A percentile compares a stretch with the other conserved stretches of the same genome.
phyloP scores from a whole-genome alignment of 1,284 basidiomycete genomes.

The Coniferiporia weirii region DNA sequence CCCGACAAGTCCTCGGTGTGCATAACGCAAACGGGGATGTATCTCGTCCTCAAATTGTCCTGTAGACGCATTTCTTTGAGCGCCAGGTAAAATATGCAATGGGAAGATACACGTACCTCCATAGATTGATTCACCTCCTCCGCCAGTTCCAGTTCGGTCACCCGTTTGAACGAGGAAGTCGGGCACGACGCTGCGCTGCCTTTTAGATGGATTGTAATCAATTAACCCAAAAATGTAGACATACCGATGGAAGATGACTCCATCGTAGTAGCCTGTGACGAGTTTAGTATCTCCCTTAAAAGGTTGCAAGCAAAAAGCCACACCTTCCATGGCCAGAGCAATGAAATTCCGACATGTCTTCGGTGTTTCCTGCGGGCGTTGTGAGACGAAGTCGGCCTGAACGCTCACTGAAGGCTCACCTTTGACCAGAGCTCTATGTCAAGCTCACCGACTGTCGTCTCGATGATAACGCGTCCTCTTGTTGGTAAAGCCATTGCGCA shows the following conservation, averaged over 20 bases:
- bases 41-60: conserved; percentile 92
- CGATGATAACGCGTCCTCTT: conserved; percentile 80
- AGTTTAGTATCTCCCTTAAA: not conserved
- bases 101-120: conserved; percentile 53
- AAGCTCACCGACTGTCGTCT: conserved; percentile 88
- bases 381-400: not conserved
- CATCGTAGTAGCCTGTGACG: conserved; percentile 86
- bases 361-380: conserved; percentile 71
- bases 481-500: conserved; percentile 70
- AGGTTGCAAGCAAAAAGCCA: conserved; percentile 23
- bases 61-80: conserved; percentile 23
- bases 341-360: conserved; percentile 93
- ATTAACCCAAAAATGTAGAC: conserved; percentile 20
- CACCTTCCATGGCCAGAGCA: conserved; percentile 85
- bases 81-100: not conserved
- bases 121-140: conserved; percentile 87
- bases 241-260: conserved; percentile 87
- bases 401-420: conserved; percentile 34
- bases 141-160: conserved; percentile 90
- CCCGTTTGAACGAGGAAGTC: conserved; percentile 92
- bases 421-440: conserved; percentile 96
- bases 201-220: not conserved
- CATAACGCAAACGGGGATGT: conserved; percentile 82
- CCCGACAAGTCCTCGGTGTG: conserved; percentile 84
- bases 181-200: conserved; percentile 59